These are phyloP conservation scores for Chaetomiaceae sp. DNA, from an alignment of 2,329 filamentous ascomycete species.

Conservation along the genomic window DNA sequence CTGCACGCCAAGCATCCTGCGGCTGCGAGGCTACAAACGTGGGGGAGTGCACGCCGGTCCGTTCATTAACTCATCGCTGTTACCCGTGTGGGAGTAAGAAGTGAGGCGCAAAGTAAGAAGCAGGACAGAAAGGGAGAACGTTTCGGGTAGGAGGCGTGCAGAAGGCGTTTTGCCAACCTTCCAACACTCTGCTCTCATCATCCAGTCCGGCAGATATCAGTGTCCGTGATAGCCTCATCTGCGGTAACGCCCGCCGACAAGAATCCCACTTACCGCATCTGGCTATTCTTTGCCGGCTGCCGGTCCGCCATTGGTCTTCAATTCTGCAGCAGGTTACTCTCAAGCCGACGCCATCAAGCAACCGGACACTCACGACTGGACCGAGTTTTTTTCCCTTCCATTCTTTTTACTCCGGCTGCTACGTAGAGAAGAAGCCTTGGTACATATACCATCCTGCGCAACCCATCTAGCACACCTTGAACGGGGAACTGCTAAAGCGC, in stretches of 20 bases:
- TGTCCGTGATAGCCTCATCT: constrained; percentile 13
- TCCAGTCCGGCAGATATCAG: not conserved
- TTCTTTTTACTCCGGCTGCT: too few species aligned
- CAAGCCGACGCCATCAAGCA: not conserved
- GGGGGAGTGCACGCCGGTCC: constrained; percentile 6
- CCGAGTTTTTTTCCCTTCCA: not conserved
- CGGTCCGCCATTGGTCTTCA: not conserved
- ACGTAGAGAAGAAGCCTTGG: not conserved
- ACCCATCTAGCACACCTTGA: not conserved
- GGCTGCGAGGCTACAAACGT: constrained; percentile 21
- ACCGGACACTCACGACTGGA: not conserved
- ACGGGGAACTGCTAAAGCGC: not conserved
- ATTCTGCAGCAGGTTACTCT: not conserved
- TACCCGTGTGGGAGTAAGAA: not conserved
- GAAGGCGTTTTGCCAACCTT: not conserved
- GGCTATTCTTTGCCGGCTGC: not conserved
- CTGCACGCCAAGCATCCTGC: constrained; percentile 14
- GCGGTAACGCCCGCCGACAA: not conserved
- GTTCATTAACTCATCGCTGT: not conserved
- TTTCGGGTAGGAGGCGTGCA: not conserved
- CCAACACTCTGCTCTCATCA: constrained; percentile 1
- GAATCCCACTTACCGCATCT: not conserved
- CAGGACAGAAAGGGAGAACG: not conserved
- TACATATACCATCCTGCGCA: not conserved
- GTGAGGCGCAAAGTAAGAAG: not conserved